Percentiles rank a stretch among this genome's conserved stretches.
Evolutionary conservation across 345 rosid species (phyloP).

Genomic region (Citrus medica): DNA sequence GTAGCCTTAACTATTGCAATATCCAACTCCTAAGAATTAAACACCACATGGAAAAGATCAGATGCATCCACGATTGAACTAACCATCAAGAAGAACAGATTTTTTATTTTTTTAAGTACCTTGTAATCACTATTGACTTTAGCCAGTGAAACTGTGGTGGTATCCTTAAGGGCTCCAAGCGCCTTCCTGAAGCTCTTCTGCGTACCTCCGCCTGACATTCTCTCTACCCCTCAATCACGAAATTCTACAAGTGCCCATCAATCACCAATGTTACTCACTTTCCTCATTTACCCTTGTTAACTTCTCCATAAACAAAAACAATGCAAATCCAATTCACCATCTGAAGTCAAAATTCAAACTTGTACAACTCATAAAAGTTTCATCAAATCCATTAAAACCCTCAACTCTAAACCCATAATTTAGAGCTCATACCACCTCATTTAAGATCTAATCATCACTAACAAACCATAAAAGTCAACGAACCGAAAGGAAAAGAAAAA

Average conservation of each 20-base stretch:
- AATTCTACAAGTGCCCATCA: conserved; percentile 26
- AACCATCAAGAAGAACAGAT: not conserved
- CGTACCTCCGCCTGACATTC: conserved; percentile 80
- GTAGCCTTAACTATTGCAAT: conserved; percentile 95
- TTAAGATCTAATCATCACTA: conserved; percentile 21
- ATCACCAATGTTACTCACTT: conserved; percentile 6
- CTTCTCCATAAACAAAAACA: not conserved
- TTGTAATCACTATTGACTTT: conserved; percentile 96
- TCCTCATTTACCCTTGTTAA: not conserved
- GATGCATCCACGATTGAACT: not conserved
- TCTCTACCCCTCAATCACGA: conserved; percentile 36
- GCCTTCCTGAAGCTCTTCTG: conserved; percentile 93
- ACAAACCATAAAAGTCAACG: not conserved
- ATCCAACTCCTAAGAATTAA: conserved; percentile 65
- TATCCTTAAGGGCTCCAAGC: conserved; percentile 92
- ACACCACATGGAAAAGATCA: conserved; percentile 7
- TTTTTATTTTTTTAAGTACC: conserved; percentile 37
- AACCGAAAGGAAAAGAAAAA: not conserved
- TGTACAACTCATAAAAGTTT: not conserved
- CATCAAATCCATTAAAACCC: conserved; percentile 11
- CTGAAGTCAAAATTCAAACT: not conserved
- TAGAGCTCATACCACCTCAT: conserved; percentile 3
- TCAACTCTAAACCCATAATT: not conserved
- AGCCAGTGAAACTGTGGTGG: conserved; percentile 96
- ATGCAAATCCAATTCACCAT: not conserved